phyloP scores from a whole-genome alignment of 257 asterid genomes.

The Mentha longifolia region DNA sequence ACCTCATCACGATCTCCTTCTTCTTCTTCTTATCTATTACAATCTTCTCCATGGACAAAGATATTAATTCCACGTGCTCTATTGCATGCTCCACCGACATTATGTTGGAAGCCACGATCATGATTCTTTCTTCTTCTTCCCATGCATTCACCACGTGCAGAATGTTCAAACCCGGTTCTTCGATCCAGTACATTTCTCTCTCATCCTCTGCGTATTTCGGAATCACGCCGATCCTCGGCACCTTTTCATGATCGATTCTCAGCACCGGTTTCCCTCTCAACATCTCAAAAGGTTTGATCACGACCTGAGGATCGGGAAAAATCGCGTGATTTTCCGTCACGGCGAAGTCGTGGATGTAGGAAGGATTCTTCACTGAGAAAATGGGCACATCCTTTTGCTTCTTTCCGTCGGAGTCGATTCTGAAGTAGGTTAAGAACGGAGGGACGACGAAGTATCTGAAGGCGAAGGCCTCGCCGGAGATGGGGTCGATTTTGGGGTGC shows the following conservation, averaged over 20 bases:
- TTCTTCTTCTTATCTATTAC: constrained; percentile 42
- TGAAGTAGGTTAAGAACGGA: constrained; percentile 49
- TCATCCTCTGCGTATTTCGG: constrained; percentile 50
- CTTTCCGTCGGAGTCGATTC: constrained; percentile 40
- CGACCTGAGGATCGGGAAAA: constrained; percentile 48
- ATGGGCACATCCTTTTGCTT: constrained; percentile 51
- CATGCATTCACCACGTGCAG: constrained; percentile 52
- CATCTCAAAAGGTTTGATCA: constrained; percentile 39
- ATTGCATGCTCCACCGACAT: constrained; percentile 31
- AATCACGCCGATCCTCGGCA: constrained; percentile 48
- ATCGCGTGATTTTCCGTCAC: constrained; percentile 12
- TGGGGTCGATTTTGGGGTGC: constrained; percentile 59
- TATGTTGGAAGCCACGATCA: constrained; percentile 47
- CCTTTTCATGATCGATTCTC: constrained; percentile 30
- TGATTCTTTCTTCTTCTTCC: constrained; percentile 54
- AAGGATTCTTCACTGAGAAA: constrained; percentile 41
- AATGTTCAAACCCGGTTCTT: constrained; percentile 44
- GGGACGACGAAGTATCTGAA: constrained; percentile 47
- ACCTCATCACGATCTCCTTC: constrained; percentile 29
- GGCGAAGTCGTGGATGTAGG: constrained; percentile 59
- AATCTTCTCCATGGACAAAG: constrained; percentile 34
- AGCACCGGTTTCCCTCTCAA: constrained; percentile 40
- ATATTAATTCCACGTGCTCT: constrained; percentile 27
- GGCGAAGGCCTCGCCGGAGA: constrained; percentile 54
- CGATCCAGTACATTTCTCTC: constrained; percentile 48